Evolutionary conservation across 2,329 filamentous ascomycete species (phyloP), one percentile per base, ranked within the genome.

Genomic region (Talaromyces sp.): DNA sequence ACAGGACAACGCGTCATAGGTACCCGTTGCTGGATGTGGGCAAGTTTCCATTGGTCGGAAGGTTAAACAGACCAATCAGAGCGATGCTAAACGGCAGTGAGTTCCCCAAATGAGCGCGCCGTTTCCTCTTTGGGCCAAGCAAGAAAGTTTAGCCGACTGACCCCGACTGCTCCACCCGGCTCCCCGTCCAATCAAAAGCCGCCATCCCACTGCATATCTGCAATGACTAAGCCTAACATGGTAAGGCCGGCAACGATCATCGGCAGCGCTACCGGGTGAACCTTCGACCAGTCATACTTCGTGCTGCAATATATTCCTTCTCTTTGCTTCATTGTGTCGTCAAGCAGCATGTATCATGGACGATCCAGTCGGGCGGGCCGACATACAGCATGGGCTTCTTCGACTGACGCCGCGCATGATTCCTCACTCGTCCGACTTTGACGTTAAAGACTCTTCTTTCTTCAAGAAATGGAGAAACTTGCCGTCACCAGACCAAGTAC

Each of bases 401-500:
- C 41, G 41, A 46, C 19, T 46, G 41, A 46, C 41, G 19, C 41
- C 19, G n/a, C 24, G 51, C 6, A 64, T 60, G 58, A 61, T 65
- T 10, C 65, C 62, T 8, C 59, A 55, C n/a, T 41, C 50, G 10
- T 48, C 41, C 29, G 56, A 61, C 61, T 69, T 66, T 24, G 53
- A 61, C 21, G 61, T 63, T 11, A 56, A 64, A 43, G 61, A 65
- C 19, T 65, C 63, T 6, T 57, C 56, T 8, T 68, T 62, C 51
- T 68, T 69, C 59, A 17, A 12, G 10, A 65, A 61, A 62, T 65
- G 58, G 48, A 24, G 19, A 29, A 14, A 61, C 10, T 41, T 68
- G 53, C 66, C 66, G 53, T 63, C 65, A 27, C 65, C 66, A 53
- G 52, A 63, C 35, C 57, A 64, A 57, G 64, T 68, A 7, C 63